Base-by-base conservation (phyloP, 768 basidiomycete species). In the Termitomyces heimii region DNA sequence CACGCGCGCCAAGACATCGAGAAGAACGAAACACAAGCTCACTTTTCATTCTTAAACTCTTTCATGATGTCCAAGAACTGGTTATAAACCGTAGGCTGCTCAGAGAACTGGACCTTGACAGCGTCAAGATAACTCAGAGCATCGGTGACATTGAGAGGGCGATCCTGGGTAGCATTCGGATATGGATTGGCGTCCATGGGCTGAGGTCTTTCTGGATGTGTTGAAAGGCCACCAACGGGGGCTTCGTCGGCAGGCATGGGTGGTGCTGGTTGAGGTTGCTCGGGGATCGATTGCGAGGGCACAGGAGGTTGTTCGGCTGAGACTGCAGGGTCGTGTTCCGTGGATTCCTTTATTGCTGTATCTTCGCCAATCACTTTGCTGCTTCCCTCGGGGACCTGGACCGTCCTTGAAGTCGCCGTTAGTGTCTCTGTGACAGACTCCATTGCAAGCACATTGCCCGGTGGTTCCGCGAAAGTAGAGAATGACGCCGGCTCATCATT, bases 21-120 rank as follows among this genome's bases (percentile, higher is more conserved):
- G 0, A 48, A 39, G 31, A 42, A 47, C n/a, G 29, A 13, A 10
- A 47, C 31, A 24, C 4, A n/a, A 16, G 82, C 88, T 66, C 65
- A 91, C 91, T 78, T 75, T 68, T 96, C 92, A 65, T 92, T 92
- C 75, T 99, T 98, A 74, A 99, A 99, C 71, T 98, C 94, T 76
- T 98, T 98, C 97, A 97, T 97, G 67, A 97, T 95, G 69, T 96
- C 93, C 70, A 95, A 74, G 65, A 94, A 94, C 62, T 88, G 82
- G 72, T 97, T 96, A 73, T 97, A 97, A 42, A 95, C 92, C 67
- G 93, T 90, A n/a, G 94, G 93, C 69, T 91, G 86, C 70, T 94
- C 89, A 55, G 84, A 81, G 69, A 97, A 97, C 76, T 94, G 89
- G 31, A 81, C 75, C 75, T 97, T 97, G 73, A 97, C 94, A 28